phyloP scores from a whole-genome alignment of 306 rosid genomes.

The Rosa persica region DNA sequence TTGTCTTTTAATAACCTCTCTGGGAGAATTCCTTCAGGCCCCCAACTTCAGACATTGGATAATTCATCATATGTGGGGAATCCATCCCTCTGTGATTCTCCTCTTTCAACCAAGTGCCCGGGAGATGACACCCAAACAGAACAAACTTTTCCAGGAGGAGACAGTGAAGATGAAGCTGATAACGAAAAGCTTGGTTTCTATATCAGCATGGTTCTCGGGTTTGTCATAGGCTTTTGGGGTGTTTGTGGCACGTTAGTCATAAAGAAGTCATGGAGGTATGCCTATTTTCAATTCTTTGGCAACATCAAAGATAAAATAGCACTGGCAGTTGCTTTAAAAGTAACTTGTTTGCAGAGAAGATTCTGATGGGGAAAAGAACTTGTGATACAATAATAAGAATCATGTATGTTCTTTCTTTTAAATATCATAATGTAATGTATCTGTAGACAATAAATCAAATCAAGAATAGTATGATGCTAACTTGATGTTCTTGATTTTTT shows the following conservation, averaged over 20 bases:
- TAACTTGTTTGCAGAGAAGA: background rate
- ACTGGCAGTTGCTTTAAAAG: background rate
- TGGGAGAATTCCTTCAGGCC: constrained; percentile 11
- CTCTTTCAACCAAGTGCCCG: background rate
- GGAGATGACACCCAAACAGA: background rate
- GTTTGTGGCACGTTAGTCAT: background rate
- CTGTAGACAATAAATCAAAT: too few relatives aligned
- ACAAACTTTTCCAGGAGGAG: background rate
- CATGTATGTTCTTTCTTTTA: too few relatives aligned
- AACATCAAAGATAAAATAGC: background rate
- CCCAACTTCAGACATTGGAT: background rate
- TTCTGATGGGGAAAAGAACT: background rate
- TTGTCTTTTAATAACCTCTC: constrained; percentile 17
- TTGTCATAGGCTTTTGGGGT: background rate
- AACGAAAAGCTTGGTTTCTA: background rate
- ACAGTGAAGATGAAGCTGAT: background rate
- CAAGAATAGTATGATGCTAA: too few relatives aligned
- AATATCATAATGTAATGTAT: too few relatives aligned
- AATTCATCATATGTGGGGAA: background rate
- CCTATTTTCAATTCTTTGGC: background rate
- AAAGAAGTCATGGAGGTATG: background rate
- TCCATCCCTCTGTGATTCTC: background rate
- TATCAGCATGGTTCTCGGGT: background rate
- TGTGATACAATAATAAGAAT: too few relatives aligned
- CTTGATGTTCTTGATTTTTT: background rate